Base-by-base conservation (phyloP, 2,329 filamentous ascomycete genomes). In the Diaporthe velutina region DNA sequence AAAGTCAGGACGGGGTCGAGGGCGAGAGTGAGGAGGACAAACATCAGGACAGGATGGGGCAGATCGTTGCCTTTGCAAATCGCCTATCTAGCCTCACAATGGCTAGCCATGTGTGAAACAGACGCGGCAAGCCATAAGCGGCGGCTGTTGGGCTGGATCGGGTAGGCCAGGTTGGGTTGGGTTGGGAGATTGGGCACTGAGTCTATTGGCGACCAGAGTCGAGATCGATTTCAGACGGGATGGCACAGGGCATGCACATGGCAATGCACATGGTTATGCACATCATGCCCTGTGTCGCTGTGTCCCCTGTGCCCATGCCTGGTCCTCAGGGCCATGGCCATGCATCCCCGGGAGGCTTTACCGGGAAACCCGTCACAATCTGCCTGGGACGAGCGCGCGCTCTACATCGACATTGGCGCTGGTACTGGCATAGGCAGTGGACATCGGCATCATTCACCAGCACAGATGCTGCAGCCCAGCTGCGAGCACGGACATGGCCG, bases 391-490 rank as follows among this genome's bases (percentile, higher is more conserved):
- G 64, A 68, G 64, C 64, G 64, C 64, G 64, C 64, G 64, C 64
- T 68, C 64, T 54, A 54, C 45, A 52, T 54, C 33, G 48, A 68
- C 64, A 52, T 40, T 67, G 30, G 64, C 52, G n/a, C 30, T 55
- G 42, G 42, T 8, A 28, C 22, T 68, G 64, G 45, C 45, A 68
- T 54, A 52, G 61, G 61, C 48, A 40, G n/a, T 54, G 48, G 64
- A 40, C 64, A 40, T 40, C 48, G 33, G 64, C 64, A 68, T 68
- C 64, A 54, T 68, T 40, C n/a, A 54, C 64, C n/a, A 54, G 64
- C 64, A 54, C 64, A 54, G 64, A 68, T 54, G 64, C 64, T 68
- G 64, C 64, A 68, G 64, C 64, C 64, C 64, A 68, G 48, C 64
- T 52, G 64, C 48, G 64, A 38, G 64, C 64, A 68, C 64, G 64